Conservation (phyloP, 2,329 filamentous ascomycete genomes). For the Penicillium frequentans region DNA sequence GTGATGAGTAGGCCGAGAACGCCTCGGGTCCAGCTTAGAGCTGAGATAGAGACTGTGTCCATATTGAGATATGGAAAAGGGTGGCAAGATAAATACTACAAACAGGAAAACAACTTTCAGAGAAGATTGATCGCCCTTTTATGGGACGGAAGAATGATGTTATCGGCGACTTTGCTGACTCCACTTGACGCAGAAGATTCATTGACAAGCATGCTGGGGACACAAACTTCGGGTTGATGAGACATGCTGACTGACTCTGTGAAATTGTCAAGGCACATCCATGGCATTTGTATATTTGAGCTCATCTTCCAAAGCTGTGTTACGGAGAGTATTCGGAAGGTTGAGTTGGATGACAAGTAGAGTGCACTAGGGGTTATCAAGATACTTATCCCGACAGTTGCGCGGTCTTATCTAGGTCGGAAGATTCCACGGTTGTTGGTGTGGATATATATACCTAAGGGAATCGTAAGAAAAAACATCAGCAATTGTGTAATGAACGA, state of each 20-base stretch:
- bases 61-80: background rate
- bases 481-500: too few relatives aligned
- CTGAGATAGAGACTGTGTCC: background rate
- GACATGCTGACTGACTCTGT: constrained; percentile 10
- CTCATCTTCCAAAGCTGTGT: background rate
- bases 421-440: background rate
- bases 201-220: background rate
- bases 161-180: constrained; percentile 10
- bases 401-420: background rate
- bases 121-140: background rate
- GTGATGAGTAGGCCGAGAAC: constrained; percentile 3
- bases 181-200: background rate
- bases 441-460: background rate
- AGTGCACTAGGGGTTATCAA: background rate
- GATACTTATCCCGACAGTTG: background rate
- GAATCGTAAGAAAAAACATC: too few relatives aligned
- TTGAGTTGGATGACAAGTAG: background rate
- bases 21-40: constrained; percentile 3
- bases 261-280: background rate
- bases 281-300: background rate
- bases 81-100: background rate
- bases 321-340: background rate
- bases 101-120: background rate
- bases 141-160: background rate
- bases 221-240: constrained; percentile 1